Conservation (phyloP, 139 green algal species). For the Chlorokybus atmophyticus region DNA sequence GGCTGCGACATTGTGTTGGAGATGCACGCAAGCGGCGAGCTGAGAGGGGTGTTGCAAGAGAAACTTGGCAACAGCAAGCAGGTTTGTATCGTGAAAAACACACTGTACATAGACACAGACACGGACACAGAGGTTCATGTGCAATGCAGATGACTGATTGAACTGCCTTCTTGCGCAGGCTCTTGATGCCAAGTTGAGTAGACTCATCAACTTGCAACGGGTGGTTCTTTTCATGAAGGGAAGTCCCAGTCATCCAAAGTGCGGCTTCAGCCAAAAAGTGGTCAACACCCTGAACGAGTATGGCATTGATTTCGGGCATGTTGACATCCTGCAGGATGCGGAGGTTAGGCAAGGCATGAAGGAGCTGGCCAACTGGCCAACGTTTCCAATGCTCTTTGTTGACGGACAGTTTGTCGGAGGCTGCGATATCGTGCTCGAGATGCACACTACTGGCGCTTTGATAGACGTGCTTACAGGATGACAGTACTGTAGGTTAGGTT, state of each 20-base stretch:
- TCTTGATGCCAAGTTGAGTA: not conserved
- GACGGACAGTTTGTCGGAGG: conserved; percentile 83
- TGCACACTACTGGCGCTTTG: conserved; percentile 31
- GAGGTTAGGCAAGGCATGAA: conserved; percentile 80
- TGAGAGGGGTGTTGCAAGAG: conserved; percentile 11
- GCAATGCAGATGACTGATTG: too few species aligned
- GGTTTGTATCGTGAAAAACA: not conserved
- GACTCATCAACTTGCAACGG: not conserved
- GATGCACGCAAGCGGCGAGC: conserved; percentile 25
- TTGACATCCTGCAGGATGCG: conserved; percentile 85
- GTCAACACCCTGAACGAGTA: not conserved
- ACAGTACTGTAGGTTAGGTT: too few species aligned
- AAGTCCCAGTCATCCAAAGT: conserved; percentile 66
- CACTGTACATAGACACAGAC: too few species aligned
- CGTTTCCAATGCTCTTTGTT: conserved; percentile 84
- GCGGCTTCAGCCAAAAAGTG: conserved; percentile 78
- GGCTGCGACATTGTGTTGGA: conserved; percentile 94
- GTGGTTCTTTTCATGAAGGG: conserved; percentile 79
- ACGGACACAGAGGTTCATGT: too few species aligned
- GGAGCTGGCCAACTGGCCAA: conserved; percentile 80
- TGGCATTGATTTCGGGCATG: conserved; percentile 34
- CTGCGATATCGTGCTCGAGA: conserved; percentile 77
- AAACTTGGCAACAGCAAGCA: not conserved
- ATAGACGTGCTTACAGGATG: not conserved
- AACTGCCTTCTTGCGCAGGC: too few species aligned